Evolutionary conservation across 2,329 filamentous ascomycete species (phyloP), one percentile per base, ranked within the genome.

Genomic region (Tympanopsis confertula): DNA sequence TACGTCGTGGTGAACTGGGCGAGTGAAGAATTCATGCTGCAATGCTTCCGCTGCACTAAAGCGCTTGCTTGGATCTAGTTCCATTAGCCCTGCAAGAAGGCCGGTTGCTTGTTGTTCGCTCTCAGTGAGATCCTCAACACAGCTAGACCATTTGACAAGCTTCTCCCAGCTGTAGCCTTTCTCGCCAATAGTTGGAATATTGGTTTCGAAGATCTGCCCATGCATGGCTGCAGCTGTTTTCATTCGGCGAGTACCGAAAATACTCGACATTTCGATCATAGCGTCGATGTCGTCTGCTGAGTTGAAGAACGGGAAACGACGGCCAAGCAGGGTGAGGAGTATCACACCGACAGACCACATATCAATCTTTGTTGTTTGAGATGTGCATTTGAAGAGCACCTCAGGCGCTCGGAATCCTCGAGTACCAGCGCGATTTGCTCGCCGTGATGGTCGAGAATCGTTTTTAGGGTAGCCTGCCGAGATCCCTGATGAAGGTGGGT

Each of bases 321-420:
- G 72, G n/a, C 74, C 78, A 2, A 86, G 64, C 42, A 86, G 68
- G 0, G 81, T 85, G 13, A 86, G 61, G 2, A 86, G 65, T 39
- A 85, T 83, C 15, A 86, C 78, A 18, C 81, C 81, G 2, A 76
- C 78, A 35, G 78, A 83, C 81, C 81, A 86, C 47, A 85, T 76
- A 50, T 86, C 81, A 46, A 86, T 81, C 45, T 78, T 74, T 5
- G 72, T 78, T 13, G 71, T 81, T 51, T 86, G 81, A 35, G 72
- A 70, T 2, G 79, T 83, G 55, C 81, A 86, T 55, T 86, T 86
- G 45, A 85, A 69, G 1, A 86, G 66, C 3, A 86, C 81, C 53
- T 86, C 81, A 13, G 81, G 81, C 1, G 81, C 81, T 43, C 81
- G 74, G 53, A 86, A 86, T 2, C 81, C 81, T 54, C 81, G 68